A percentile compares a stretch with the other conserved stretches of the same genome.
These are phyloP conservation scores for Micractinium conductrix DNA, from an alignment of 139 green algal species.

Conservation along the genomic window DNA sequence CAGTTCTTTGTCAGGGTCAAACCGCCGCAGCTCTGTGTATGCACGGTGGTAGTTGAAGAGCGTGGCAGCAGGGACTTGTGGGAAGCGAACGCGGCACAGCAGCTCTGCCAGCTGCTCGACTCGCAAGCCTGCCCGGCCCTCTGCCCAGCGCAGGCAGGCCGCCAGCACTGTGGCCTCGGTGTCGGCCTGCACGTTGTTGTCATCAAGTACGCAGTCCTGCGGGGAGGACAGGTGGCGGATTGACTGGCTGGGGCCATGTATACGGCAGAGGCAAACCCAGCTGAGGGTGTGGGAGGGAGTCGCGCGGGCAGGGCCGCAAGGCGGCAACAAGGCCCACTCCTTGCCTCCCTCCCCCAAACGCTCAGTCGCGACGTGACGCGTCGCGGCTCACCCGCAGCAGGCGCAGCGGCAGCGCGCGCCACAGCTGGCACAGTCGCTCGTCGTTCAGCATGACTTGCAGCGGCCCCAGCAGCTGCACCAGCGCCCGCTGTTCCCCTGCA, in stretches of 20 bases:
- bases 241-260: background rate
- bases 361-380: no score
- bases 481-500: background rate
- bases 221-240: background rate
- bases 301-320: no score
- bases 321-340: no score
- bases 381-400: constrained; percentile 10
- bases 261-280: background rate
- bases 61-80: background rate
- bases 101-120: background rate
- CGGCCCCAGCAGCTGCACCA: background rate
- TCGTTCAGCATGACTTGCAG: constrained; percentile 12
- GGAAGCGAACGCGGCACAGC: constrained; percentile 3
- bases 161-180: constrained; percentile 19
- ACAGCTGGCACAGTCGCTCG: background rate
- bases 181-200: background rate
- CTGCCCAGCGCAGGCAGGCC: background rate
- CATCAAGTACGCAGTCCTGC: background rate
- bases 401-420: background rate
- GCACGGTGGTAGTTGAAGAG: background rate
- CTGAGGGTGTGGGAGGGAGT: no score
- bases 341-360: no score
- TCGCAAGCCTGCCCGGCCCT: no score
- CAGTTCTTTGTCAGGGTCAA: background rate
- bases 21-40: background rate